Conservation (phyloP, 1,284 basidiomycete species). For the Ustilago hordei region DNA sequence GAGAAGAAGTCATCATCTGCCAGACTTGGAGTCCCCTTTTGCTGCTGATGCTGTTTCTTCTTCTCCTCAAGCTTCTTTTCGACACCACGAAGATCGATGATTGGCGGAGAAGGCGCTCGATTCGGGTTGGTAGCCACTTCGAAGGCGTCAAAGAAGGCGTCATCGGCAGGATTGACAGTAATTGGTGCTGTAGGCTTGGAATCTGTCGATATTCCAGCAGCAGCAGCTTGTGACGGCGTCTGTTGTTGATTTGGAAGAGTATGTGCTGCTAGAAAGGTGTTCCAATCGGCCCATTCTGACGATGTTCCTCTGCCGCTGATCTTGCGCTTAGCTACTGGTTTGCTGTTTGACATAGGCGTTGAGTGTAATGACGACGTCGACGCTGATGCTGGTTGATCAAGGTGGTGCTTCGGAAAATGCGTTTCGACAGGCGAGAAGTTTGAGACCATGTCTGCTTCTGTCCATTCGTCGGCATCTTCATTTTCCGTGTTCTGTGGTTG, state of each 20-base stretch:
- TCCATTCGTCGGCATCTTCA: conserved; percentile 46
- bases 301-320: conserved; percentile 34
- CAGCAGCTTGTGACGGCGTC: conserved; percentile 4
- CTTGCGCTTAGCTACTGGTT: conserved; percentile 19
- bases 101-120: conserved; percentile 55
- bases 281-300: conserved; percentile 48
- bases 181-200: neutral
- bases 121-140: conserved; percentile 40
- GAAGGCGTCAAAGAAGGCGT: conserved; percentile 55
- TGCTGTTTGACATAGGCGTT: neutral
- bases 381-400: neutral
- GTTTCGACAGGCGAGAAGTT: conserved; percentile 49
- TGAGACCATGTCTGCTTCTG: conserved; percentile 51
- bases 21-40: conserved; percentile 8
- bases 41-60: conserved; percentile 26
- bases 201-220: neutral
- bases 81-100: conserved; percentile 64
- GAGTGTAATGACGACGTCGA: neutral
- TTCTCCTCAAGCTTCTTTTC: conserved; percentile 58
- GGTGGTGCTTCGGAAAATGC: conserved; percentile 6
- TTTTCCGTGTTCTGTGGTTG: neutral
- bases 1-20: conserved; percentile 57
- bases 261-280: conserved; percentile 39
- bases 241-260: conserved; percentile 27
- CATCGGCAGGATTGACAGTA: conserved; percentile 43